Evolutionary conservation across 768 basidiomycete genomes (phyloP), one percentile per base, ranked within the genome.

Genomic region (Termitomyces bulborhizus): DNA sequence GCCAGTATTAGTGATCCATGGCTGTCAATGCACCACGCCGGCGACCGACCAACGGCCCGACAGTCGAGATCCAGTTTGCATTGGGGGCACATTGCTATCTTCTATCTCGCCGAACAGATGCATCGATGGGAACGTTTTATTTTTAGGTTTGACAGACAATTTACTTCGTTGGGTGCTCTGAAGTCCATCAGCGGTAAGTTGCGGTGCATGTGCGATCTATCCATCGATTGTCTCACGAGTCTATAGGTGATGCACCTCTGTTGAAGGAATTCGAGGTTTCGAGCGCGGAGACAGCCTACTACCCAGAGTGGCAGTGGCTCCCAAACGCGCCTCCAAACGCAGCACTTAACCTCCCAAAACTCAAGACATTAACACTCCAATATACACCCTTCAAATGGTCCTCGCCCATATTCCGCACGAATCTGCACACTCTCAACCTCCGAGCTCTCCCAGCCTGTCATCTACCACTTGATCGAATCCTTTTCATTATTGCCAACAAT

Each of bases 1-100:
- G 62, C 68, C 2, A 68, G 68, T 9, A 21, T 31, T 26, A 71
- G 70, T 15, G 75, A 76, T 51, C 46, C 66, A 16, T 81, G 77
- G 75, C 63, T 68, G 8, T 66, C 73, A 3, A 58, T 63, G 8
- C 62, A 65, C 57, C 53, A 66, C 58, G n/a, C 60, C 53, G 51
- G 50, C 57, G 60, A 64, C 56, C 61, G 68, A 49, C 46, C 63
- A 53, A 54, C 62, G 51, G 55, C 69, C 48, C 47, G 66, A 56
- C 55, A 69, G 62, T 68, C 73, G 45, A 68, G 77, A 57, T 73
- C 76, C 16, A 84, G 80, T 58, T 76, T 80, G 57, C 84, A 88
- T 53, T 92, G 89, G 89, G 89, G 88, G 0, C 83, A 89, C 60
- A 86, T 92, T 32, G 86, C 85, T 0, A 82, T 91, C 44, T 90